Conservation (phyloP, 169 alveolate species). For the Plasmodium gonderi region DNA sequence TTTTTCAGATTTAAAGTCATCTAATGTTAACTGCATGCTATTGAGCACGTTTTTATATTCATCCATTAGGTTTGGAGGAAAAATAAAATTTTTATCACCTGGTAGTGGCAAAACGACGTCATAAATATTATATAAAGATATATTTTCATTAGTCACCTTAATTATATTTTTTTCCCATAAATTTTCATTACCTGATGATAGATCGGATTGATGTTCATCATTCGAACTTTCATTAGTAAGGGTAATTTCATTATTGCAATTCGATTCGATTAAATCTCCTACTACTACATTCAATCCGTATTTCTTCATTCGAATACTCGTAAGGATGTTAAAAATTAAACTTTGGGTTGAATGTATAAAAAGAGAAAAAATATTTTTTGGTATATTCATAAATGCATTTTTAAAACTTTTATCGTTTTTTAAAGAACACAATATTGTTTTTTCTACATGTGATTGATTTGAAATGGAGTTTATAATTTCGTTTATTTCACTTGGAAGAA, state of each 20-base stretch:
- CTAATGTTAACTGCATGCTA: conserved; percentile 61
- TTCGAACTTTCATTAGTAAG: conserved; percentile 54
- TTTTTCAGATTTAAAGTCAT: conserved; percentile 79
- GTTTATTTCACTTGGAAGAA: conserved; percentile 15
- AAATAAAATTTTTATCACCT: conserved; percentile 86
- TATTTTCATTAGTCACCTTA: conserved; percentile 85
- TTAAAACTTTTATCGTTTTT: conserved; percentile 77
- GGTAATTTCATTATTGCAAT: not conserved
- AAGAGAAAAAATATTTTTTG: conserved; percentile 89
- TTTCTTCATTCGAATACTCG: conserved; percentile 89
- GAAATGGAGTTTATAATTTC: conserved; percentile 50
- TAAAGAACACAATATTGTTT: conserved; percentile 75
- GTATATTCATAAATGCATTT: conserved; percentile 86
- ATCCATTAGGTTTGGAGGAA: conserved; percentile 81
- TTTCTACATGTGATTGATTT: conserved; percentile 76
- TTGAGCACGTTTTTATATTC: conserved; percentile 76
- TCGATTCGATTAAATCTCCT: conserved; percentile 84
- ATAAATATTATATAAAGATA: conserved; percentile 82
- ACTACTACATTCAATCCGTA: conserved; percentile 86
- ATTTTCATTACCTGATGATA: not conserved
- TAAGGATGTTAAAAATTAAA: conserved; percentile 90
- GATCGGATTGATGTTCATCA: conserved; percentile 80
- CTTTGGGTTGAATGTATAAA: conserved; percentile 95
- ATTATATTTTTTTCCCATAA: conserved; percentile 74
- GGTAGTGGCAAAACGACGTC: conserved; percentile 94